A percentile compares a stretch with the other conserved stretches of the same genome.
These are phyloP conservation scores for Neurospora sp. DNA, from an alignment of 495 filamentous ascomycete species.

Conservation along the genomic window DNA sequence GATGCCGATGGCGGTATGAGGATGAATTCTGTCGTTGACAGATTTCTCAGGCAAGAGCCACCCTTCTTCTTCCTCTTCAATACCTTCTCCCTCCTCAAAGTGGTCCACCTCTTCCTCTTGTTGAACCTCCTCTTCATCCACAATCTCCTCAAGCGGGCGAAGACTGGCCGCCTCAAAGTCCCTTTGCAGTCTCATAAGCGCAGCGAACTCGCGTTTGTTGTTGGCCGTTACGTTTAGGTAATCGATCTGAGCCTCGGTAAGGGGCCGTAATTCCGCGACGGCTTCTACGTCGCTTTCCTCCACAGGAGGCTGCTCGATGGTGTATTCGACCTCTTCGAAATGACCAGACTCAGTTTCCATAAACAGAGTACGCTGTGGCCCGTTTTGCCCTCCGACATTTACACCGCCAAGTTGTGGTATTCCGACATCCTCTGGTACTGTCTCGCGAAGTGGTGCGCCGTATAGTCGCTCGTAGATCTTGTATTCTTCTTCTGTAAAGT, in stretches of 20 bases:
- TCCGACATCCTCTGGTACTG: conserved; percentile 46
- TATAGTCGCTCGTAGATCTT: conserved; percentile 71
- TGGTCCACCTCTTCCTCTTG: conserved; percentile 28
- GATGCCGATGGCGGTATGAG: conserved; percentile 51
- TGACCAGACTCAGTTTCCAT: conserved; percentile 50
- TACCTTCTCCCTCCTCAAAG: conserved; percentile 19
- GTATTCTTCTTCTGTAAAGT: conserved; percentile 60
- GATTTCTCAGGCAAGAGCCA: background rate
- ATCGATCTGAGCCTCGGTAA: conserved; percentile 12
- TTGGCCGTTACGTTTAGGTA: conserved; percentile 36
- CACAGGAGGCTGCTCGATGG: conserved; percentile 9
- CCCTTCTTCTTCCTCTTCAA: conserved; percentile 11
- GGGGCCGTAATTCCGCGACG: background rate
- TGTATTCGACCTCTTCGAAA: conserved; percentile 50
- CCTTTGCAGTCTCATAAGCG: conserved; percentile 36
- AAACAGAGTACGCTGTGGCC: conserved; percentile 25
- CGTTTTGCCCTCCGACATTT: background rate
- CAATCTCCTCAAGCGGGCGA: conserved; percentile 34
- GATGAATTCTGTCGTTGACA: conserved; percentile 43
- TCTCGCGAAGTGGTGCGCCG: conserved; percentile 53
- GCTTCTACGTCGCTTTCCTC: conserved; percentile 1
- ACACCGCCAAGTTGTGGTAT: conserved; percentile 26
- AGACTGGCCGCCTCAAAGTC: conserved; percentile 45
- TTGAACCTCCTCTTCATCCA: conserved; percentile 31
- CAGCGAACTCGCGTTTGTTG: conserved; percentile 40